Evolutionary conservation across 768 basidiomycete species (phyloP).

Genomic region (Phanerochaete sordida): DNA sequence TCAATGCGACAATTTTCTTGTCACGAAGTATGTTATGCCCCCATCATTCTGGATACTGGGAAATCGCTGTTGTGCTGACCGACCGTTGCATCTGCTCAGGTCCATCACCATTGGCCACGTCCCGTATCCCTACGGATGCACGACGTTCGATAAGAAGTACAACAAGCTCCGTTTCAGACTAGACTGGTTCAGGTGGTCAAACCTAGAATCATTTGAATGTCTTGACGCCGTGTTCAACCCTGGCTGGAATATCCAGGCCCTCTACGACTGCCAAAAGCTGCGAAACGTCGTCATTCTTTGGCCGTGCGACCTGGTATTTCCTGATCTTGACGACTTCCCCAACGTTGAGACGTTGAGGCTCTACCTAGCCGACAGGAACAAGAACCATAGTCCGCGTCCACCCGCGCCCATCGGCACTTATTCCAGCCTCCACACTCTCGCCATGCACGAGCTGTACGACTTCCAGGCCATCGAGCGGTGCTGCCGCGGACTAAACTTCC

Average conservation of each 20-base stretch:
- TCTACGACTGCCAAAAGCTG: background rate
- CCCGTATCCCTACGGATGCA: background rate
- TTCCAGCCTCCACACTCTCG: background rate
- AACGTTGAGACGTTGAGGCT: background rate
- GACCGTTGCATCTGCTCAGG: no score
- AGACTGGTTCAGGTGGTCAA: background rate
- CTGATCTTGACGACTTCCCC: background rate
- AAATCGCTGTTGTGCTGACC: no score
- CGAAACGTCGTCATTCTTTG: background rate
- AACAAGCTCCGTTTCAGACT: background rate
- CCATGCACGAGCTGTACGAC: background rate
- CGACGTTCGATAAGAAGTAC: background rate
- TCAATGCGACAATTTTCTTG: no score
- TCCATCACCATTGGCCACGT: no score
- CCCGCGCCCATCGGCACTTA: background rate
- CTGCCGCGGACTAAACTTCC: slow-evolving; percentile 4
- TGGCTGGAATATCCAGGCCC: no score
- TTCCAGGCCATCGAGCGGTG: background rate
- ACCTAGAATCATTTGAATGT: background rate
- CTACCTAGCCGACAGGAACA: background rate
- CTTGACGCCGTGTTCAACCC: background rate
- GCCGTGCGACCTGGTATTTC: background rate
- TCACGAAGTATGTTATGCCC: no score
- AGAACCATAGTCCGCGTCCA: background rate
- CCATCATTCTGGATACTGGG: no score